phyloP scores from a whole-genome alignment of 2,329 filamentous ascomycete species.

The Calonectria pteridis region DNA sequence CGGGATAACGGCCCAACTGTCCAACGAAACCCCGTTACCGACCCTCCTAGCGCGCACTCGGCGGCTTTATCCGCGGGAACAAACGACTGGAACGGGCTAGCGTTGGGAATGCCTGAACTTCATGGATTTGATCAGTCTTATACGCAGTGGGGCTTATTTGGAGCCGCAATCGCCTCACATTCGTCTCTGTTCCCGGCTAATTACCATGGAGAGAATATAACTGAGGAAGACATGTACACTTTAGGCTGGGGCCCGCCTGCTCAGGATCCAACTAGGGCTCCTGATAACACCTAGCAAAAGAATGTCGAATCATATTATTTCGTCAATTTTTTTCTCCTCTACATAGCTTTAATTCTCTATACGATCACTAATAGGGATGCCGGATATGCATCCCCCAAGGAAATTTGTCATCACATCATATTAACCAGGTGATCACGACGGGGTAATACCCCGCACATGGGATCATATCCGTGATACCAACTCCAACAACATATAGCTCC shows the following conservation, averaged over 20 bases:
- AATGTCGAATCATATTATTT: not conserved
- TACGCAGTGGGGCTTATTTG: not conserved
- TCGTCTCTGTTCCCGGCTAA: not conserved
- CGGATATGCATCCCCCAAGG: not conserved
- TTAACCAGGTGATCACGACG: not conserved
- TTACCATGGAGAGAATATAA: not conserved
- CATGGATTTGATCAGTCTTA: not conserved
- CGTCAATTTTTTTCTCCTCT: not conserved
- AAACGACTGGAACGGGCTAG: no score
- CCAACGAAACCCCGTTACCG: not conserved
- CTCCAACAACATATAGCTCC: not conserved
- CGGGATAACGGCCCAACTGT: not conserved
- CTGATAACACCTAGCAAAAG: not conserved
- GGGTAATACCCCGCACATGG: not conserved
- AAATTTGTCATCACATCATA: not conserved
- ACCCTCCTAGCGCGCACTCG: not conserved
- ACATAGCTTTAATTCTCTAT: not conserved
- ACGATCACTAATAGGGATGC: not conserved
- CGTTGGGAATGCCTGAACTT: not conserved
- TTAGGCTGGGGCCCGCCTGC: not conserved
- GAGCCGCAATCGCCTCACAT: not conserved
- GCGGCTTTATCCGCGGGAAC: not conserved
- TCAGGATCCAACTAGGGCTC: not conserved
- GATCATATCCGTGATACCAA: not conserved
- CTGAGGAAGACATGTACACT: not conserved